Evolutionary conservation across 2,329 filamentous ascomycete genomes (phyloP).

Genomic region (Arthrobotrys sinensis): DNA sequence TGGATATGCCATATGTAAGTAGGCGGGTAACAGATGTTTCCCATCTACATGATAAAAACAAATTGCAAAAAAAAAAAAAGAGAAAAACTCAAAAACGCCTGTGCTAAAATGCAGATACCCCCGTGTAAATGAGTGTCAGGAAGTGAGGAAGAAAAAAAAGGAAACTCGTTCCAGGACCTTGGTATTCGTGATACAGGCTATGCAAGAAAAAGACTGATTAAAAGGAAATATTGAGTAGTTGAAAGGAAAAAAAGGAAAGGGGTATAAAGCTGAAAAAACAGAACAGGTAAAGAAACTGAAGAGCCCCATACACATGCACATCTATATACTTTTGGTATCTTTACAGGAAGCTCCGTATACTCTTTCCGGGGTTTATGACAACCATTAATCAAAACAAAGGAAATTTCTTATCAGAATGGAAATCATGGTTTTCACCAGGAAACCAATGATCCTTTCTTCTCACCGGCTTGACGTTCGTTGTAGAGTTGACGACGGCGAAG

Average conservation of each 20-base stretch:
- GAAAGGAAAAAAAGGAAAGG: neutral
- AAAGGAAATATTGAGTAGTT: conserved; percentile 7
- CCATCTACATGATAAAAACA: neutral
- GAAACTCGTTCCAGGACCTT: conserved; percentile 13
- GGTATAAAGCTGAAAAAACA: neutral
- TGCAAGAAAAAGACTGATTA: neutral
- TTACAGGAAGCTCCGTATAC: conserved; percentile 7
- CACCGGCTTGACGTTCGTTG: conserved; percentile 1
- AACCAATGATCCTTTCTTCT: conserved; percentile 37
- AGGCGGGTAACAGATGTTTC: neutral
- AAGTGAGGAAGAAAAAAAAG: neutral
- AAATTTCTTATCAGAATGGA: neutral
- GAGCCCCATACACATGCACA: conserved; percentile 11
- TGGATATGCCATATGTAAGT: neutral
- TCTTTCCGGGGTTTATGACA: neutral
- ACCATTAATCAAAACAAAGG: neutral
- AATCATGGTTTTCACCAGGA: conserved; percentile 27
- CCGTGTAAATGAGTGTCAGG: neutral
- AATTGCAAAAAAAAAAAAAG: neutral
- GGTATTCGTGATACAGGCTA: conserved; percentile 10
- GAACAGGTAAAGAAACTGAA: neutral
- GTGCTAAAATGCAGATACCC: conserved; percentile 11
- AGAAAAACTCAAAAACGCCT: conserved; percentile 17
- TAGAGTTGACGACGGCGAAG: conserved; percentile 44
- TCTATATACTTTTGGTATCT: conserved; percentile 10